These are phyloP conservation scores for Meripilus lineatus DNA, from an alignment of 1,284 basidiomycete genomes.

Conservation along the genomic window DNA sequence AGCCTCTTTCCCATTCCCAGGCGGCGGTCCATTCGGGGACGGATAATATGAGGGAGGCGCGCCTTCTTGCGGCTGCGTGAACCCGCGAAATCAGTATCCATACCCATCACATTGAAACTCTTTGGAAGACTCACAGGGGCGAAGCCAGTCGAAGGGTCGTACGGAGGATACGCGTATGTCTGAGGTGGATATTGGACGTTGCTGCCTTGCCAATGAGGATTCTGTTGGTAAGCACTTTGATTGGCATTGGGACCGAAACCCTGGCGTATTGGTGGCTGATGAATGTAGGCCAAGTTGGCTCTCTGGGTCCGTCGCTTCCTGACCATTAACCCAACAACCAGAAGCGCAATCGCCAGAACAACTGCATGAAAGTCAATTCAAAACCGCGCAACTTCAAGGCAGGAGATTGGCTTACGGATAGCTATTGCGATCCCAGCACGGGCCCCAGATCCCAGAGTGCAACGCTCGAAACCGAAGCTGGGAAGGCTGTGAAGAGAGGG, in stretches of 20 bases:
- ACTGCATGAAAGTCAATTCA: slow-evolving; percentile 8
- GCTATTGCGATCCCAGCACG: slow-evolving; percentile 27
- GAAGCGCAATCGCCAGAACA: slow-evolving; percentile 13
- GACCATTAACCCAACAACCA: slow-evolving; percentile 12
- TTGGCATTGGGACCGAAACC: not conserved
- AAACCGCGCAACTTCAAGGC: slow-evolving; percentile 1
- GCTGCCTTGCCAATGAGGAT: slow-evolving; percentile 10
- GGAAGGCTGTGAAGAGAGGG: not conserved
- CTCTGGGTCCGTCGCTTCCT: slow-evolving; percentile 17
- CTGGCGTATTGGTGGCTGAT: slow-evolving; percentile 9
- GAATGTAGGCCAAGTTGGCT: slow-evolving; percentile 20
- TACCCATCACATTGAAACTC: not conserved
- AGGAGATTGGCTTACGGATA: slow-evolving; percentile 16
- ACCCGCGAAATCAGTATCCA: not conserved
- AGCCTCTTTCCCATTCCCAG: not conserved
- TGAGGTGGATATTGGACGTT: slow-evolving; percentile 21
- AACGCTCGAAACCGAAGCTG: slow-evolving; percentile 19
- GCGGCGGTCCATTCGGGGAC: slow-evolving; percentile 9
- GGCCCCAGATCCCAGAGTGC: slow-evolving; percentile 20
- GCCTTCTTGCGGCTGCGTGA: slow-evolving; percentile 8
- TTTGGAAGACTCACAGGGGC: slow-evolving; percentile 19
- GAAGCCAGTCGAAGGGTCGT: slow-evolving; percentile 17
- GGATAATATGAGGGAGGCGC: slow-evolving; percentile 16
- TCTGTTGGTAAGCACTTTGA: slow-evolving; percentile 4
- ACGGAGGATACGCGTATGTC: slow-evolving; percentile 14